Percentiles rank a stretch among this genome's conserved stretches.
Conservation (phyloP, 176 grass and related monocot species). For the Dactylis glomerata region DNA sequence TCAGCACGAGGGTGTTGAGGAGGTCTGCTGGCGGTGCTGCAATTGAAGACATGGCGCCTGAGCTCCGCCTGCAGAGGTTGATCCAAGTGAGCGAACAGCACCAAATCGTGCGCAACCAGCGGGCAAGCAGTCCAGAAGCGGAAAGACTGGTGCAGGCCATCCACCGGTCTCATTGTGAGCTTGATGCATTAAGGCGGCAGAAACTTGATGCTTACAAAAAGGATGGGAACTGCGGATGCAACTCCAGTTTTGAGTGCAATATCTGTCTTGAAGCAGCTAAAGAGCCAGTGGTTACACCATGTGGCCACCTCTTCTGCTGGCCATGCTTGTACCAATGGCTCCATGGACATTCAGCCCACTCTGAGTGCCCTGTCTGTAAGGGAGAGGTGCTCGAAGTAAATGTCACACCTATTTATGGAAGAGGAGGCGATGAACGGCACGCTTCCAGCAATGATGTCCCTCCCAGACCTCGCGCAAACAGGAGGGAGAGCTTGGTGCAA, state of each 20-base stretch:
- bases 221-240: constrained; percentile 37
- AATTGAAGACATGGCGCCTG: constrained; percentile 39
- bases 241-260: constrained; percentile 71
- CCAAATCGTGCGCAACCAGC: constrained; percentile 25
- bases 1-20: neutral
- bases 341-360: constrained; percentile 31
- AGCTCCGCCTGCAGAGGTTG: constrained; percentile 60
- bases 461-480: constrained; percentile 53
- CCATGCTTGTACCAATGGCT: constrained; percentile 83
- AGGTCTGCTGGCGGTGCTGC: neutral
- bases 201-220: constrained; percentile 44
- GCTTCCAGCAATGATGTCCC: constrained; percentile 37
- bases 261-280: constrained; percentile 77
- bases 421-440: constrained; percentile 38
- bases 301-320: constrained; percentile 96
- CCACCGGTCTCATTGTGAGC: constrained; percentile 37
- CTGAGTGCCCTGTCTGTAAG: constrained; percentile 89
- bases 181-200: constrained; percentile 48
- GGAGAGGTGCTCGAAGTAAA: constrained; percentile 54
- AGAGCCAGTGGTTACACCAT: constrained; percentile 74
- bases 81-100: constrained; percentile 58
- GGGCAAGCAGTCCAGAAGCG: constrained; percentile 33
- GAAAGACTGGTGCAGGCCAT: constrained; percentile 58
- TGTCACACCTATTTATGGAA: constrained; percentile 83
- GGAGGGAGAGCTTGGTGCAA: constrained; percentile 56